Conservation (phyloP, 2,329 filamentous ascomycete species). For the Domatiomyces catenatus region DNA sequence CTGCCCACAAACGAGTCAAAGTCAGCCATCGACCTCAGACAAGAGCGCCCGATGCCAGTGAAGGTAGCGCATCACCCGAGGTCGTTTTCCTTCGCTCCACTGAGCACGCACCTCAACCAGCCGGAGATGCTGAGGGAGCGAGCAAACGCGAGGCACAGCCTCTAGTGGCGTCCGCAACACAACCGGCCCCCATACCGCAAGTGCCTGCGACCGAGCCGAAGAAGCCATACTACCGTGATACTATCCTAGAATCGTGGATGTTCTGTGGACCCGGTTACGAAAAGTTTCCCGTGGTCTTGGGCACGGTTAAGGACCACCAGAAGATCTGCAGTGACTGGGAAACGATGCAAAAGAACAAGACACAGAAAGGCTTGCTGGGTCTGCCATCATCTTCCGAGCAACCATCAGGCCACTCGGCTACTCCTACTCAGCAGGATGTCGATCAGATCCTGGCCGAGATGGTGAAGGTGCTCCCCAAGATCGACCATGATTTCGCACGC, state of each 20-base stretch:
- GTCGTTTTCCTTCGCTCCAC: not conserved
- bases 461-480: not conserved
- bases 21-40: not conserved
- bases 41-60: not conserved
- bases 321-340: conserved; percentile 15
- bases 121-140: not conserved
- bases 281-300: conserved; percentile 13
- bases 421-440: not conserved
- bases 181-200: not conserved
- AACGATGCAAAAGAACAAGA: not conserved
- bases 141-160: not conserved
- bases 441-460: not conserved
- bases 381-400: conserved; percentile 1
- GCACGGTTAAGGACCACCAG: conserved; percentile 10
- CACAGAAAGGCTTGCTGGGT: conserved; percentile 6
- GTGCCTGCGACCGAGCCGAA: not conserved
- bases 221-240: conserved; percentile 15
- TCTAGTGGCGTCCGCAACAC: not conserved
- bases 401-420: not conserved
- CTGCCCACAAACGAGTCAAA: not conserved
- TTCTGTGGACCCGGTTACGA: conserved; percentile 16
- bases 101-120: not conserved
- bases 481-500: conserved; percentile 1
- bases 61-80: not conserved
- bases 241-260: conserved; percentile 11